Base-by-base conservation (phyloP, 1,139 yeast species). In the Sugiyamaella pinicola region DNA sequence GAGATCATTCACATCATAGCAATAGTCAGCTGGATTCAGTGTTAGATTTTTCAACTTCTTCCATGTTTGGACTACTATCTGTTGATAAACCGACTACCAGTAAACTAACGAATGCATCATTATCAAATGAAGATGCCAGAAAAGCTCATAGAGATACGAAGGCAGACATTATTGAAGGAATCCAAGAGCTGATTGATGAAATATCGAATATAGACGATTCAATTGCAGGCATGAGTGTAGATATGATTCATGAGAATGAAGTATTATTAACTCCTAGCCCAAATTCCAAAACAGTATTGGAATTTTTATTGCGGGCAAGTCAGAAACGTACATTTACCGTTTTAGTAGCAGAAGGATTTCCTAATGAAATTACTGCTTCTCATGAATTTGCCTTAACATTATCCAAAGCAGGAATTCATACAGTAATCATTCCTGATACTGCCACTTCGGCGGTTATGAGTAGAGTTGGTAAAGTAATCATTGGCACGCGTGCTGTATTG, bases 381-480 rank as follows among this genome's bases (percentile, higher is more conserved):
- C 96, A 89, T 64, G 75, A 73, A 55, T 89, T 93, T 69, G 96
- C 95, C 17, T 82, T 82, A 63, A 81, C 80, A 55, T 78, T 95
- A 59, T 86, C 96, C 1, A 85, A 83, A 55, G 89, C 93, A 54
- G 88, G 93, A 52, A 89, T 95, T 53, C 96, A 90, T 59, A 85
- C 97, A 1, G 87, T 90, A 2, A 80, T 95, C 52, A 87, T 95
- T 46, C 98, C 99, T 0, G 99, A 95, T 67, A 80, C 95, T 3
- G 86, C 96, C 24, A 90, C 86, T 0, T 89, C 86, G 70, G 98
- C 99, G 0, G 87, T 95, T 47, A 95, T 95, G 99, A 87, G 97
- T 47, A 77, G 97, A 59, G 99, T 95, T 2, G 97, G 98, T 46
- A 95, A 95, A 69, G 99, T 95, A 24, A 82, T 93, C 57, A 81